A percentile compares a stretch with the other conserved stretches of the same genome.
Evolutionary conservation across 306 rosid species (phyloP).

Genomic region (Carpinus viminea): DNA sequence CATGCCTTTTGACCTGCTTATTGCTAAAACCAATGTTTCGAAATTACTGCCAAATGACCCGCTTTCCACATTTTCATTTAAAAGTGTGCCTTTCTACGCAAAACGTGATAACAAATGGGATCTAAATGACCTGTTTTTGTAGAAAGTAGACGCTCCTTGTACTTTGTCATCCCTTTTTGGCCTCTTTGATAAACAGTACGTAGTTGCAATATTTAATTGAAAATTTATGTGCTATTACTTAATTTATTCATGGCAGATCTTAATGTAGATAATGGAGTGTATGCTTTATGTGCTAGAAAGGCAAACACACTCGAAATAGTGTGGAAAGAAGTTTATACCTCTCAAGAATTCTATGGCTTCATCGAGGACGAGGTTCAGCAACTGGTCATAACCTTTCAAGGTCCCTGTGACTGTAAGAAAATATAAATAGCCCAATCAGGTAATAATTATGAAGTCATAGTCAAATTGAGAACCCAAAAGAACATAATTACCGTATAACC

Average conservation of each 20-base stretch:
- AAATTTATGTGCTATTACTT: background rate
- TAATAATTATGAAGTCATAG: background rate
- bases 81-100: no score
- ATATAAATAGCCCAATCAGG: background rate
- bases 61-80: no score
- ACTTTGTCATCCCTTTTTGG: background rate
- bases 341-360: slow-evolving; percentile 90
- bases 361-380: slow-evolving; percentile 87
- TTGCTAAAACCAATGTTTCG: no score
- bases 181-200: background rate
- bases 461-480: background rate
- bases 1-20: no score
- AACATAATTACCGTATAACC: background rate
- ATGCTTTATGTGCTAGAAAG: background rate
- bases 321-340: slow-evolving; percentile 44
- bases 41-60: no score
- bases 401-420: slow-evolving; percentile 70
- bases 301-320: background rate
- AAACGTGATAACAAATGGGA: background rate
- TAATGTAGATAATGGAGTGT: background rate
- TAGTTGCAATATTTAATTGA: background rate
- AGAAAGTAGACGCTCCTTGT: background rate
- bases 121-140: background rate
- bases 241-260: background rate
- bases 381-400: slow-evolving; percentile 92